Conservation (phyloP, 192 early-diverging fungal genomes). For the Linnemannia exigua region DNA sequence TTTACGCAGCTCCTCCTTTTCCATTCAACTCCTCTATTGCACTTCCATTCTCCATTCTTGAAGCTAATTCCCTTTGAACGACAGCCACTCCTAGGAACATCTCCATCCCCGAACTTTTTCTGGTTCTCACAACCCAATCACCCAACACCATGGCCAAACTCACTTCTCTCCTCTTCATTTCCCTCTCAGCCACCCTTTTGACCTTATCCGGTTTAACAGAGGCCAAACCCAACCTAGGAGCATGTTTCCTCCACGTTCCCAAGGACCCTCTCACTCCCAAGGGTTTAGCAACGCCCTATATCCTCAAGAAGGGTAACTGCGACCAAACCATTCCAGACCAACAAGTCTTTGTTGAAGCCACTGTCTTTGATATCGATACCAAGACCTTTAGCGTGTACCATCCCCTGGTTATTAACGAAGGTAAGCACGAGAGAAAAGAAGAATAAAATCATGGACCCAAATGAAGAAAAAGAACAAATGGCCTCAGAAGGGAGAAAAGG, state of each 20-base stretch:
- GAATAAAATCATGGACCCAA: too few relatives aligned
- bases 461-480: too few relatives aligned
- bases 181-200: conserved; percentile 18
- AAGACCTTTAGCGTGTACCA: conserved; percentile 43
- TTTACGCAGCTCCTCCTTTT: not conserved
- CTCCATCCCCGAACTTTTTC: too few relatives aligned
- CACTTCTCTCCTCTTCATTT: not conserved
- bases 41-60: not conserved
- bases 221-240: conserved; percentile 19
- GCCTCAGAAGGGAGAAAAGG: not conserved
- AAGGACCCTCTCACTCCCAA: conserved; percentile 33
- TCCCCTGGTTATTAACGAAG: conserved; percentile 22
- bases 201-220: conserved; percentile 1
- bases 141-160: conserved; percentile 20
- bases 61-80: too few relatives aligned
- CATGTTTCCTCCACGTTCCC: conserved; percentile 37
- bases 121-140: too few relatives aligned
- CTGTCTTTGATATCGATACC: conserved; percentile 30
- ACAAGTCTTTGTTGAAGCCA: conserved; percentile 49
- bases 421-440: not conserved
- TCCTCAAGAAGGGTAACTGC: conserved; percentile 52
- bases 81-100: too few relatives aligned
- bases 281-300: conserved; percentile 35
- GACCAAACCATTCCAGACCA: conserved; percentile 36
- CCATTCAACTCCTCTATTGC: not conserved